A percentile compares a stretch with the other conserved stretches of the same genome.
Conservation (phyloP, 768 basidiomycete genomes). For the Rhizopogon sp. region DNA sequence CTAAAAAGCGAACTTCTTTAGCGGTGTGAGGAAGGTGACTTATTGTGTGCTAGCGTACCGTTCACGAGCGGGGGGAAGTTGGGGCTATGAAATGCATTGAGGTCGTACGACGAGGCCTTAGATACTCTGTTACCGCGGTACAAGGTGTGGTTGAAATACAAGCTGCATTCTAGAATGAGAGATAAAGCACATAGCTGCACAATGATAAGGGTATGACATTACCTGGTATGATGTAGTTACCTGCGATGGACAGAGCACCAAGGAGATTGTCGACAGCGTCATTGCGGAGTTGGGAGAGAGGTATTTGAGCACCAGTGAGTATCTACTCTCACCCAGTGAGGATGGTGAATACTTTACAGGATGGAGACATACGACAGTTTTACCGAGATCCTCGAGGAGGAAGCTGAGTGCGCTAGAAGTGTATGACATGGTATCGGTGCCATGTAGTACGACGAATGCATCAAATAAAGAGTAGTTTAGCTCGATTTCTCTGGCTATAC, state of each 20-base stretch:
- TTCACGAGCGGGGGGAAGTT: conserved; percentile 81
- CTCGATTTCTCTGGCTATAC: conserved; percentile 89
- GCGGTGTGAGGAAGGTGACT: neutral
- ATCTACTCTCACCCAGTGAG: conserved; percentile 44
- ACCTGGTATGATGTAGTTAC: conserved; percentile 91
- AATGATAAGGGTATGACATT: conserved; percentile 5
- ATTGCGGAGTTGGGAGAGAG: conserved; percentile 85
- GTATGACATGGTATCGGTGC: conserved; percentile 91
- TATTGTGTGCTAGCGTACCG: conserved; percentile 35
- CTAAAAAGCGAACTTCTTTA: conserved; percentile 29
- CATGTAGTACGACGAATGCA: conserved; percentile 87
- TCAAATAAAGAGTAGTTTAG: conserved; percentile 85
- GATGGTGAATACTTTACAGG: neutral
- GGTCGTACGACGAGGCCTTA: conserved; percentile 76
- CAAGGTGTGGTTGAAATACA: conserved; percentile 89
- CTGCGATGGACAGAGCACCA: conserved; percentile 84
- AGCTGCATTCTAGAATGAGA: conserved; percentile 57
- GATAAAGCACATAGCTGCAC: neutral
- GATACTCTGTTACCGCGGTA: conserved; percentile 84
- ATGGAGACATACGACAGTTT: conserved; percentile 63
- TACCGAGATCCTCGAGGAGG: conserved; percentile 87
- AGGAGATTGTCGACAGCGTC: conserved; percentile 93
- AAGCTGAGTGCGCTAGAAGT: conserved; percentile 87
- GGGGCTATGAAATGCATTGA: conserved; percentile 81
- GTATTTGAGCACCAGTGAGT: conserved; percentile 90